Conservation (phyloP, 2,329 filamentous ascomycete species). For the Sphaerulina vaccinii region DNA sequence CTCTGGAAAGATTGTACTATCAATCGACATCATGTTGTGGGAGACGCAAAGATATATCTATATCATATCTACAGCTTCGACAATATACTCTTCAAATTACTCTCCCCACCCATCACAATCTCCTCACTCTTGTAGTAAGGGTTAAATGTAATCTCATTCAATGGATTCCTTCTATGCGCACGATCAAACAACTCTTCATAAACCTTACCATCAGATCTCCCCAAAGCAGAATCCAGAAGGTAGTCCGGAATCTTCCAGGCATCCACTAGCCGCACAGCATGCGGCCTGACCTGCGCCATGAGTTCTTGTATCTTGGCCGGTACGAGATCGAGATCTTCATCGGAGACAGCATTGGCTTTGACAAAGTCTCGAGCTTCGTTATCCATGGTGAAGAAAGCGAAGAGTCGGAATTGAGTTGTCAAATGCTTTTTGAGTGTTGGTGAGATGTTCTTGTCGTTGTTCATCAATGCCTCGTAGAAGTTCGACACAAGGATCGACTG, state of each 20-base stretch:
- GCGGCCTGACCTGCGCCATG: slow-evolving; percentile 51
- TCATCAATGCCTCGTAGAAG: slow-evolving; percentile 43
- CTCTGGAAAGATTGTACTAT: too few relatives aligned
- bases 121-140: slow-evolving; percentile 50
- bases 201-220: slow-evolving; percentile 52
- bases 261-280: slow-evolving; percentile 54
- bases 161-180: slow-evolving; percentile 52
- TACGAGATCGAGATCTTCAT: slow-evolving; percentile 44
- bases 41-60: too few relatives aligned
- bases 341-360: slow-evolving; percentile 44
- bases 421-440: slow-evolving; percentile 38
- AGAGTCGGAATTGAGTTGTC: slow-evolving; percentile 48
- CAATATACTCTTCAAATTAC: slow-evolving; percentile 30
- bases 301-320: slow-evolving; percentile 45
- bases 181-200: slow-evolving; percentile 55
- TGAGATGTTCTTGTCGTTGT: slow-evolving; percentile 33
- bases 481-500: slow-evolving; percentile 50
- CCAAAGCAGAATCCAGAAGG: slow-evolving; percentile 52
- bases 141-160: slow-evolving; percentile 54
- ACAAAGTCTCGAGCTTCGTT: slow-evolving; percentile 47
- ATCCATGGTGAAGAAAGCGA: slow-evolving; percentile 50
- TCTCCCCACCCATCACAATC: slow-evolving; percentile 47
- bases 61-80: slow-evolving; percentile 37
- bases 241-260: slow-evolving; percentile 55
- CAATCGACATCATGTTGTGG: too few relatives aligned